A percentile compares a stretch with the other conserved stretches of the same genome.
phyloP scores from a whole-genome alignment of 176 grass and related monocot genomes.

The Cocos nucifera region DNA sequence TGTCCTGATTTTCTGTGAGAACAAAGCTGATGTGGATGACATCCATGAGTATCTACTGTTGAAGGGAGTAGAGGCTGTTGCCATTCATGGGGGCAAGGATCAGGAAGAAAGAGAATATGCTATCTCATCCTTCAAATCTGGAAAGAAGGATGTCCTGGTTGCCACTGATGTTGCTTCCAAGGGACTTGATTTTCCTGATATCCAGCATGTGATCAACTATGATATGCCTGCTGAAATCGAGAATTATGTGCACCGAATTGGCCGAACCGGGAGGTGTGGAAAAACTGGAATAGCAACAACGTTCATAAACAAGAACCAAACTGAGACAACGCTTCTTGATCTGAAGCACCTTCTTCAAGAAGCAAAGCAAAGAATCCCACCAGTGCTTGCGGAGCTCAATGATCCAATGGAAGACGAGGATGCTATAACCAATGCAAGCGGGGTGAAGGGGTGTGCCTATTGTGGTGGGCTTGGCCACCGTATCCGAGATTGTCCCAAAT shows the following conservation, averaged over 20 bases:
- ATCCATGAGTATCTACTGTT: slow-evolving; percentile 95
- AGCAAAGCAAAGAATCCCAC: slow-evolving; percentile 2
- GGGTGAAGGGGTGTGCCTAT: not conserved
- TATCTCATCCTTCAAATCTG: slow-evolving; percentile 65
- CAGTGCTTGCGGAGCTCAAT: not conserved
- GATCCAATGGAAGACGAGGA: slow-evolving; percentile 20
- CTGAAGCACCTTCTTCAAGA: not conserved
- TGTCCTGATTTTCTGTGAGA: slow-evolving; percentile 85
- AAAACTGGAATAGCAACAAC: not conserved
- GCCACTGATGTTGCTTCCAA: slow-evolving; percentile 94
- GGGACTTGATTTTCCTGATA: slow-evolving; percentile 94
- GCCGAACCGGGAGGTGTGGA: not conserved
- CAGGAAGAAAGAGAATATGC: slow-evolving; percentile 90
- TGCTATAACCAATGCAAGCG: slow-evolving; percentile 36
- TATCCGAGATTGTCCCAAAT: not conserved
- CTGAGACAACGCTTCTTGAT: not conserved
- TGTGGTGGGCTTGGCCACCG: slow-evolving; percentile 32
- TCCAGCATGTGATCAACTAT: slow-evolving; percentile 95
- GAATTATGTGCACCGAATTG: not conserved
- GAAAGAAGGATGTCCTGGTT: slow-evolving; percentile 79
- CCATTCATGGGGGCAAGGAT: slow-evolving; percentile 89
- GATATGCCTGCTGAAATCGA: slow-evolving; percentile 56
- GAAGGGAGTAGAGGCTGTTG: slow-evolving; percentile 92
- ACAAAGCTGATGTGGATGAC: slow-evolving; percentile 83
- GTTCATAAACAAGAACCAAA: not conserved